Conservation (phyloP, 2,329 filamentous ascomycete species). For the Trichoderma brevicompactum region DNA sequence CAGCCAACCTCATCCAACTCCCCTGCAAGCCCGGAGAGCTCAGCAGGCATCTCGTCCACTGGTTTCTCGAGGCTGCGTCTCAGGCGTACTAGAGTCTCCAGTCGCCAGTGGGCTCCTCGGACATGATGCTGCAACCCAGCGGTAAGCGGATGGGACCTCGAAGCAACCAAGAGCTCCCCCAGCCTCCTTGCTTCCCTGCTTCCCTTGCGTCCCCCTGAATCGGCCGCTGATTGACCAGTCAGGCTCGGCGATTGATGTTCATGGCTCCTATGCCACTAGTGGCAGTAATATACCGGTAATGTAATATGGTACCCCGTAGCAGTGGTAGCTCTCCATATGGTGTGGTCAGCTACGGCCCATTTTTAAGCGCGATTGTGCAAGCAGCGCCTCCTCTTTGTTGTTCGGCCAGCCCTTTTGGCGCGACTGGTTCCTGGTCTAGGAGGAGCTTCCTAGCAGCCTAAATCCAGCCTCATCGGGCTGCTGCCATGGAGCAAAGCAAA, state of each 20-base stretch:
- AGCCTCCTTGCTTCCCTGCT: conserved; percentile 25
- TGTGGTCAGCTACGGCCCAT: conserved; percentile 14
- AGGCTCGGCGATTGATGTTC: conserved; percentile 23
- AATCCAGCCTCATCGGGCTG: conserved; percentile 14
- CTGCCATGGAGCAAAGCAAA: background rate
- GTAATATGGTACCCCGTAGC: conserved; percentile 19
- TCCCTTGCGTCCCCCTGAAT: conserved; percentile 27
- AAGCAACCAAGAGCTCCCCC: conserved; percentile 25
- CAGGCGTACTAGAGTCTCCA: conserved; percentile 28
- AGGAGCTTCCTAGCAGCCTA: background rate
- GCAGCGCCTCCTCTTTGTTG: background rate
- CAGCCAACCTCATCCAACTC: conserved; percentile 31
- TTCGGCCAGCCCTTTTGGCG: conserved; percentile 11
- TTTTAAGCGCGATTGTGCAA: conserved; percentile 17
- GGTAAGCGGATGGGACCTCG: conserved; percentile 28
- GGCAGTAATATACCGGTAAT: conserved; percentile 19
- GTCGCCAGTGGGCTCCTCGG: conserved; percentile 26
- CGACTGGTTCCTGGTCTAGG: conserved; percentile 15
- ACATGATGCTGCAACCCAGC: conserved; percentile 30
- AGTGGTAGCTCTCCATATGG: conserved; percentile 18
- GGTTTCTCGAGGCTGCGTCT: conserved; percentile 28
- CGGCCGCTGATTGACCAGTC: conserved; percentile 28
- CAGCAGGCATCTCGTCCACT: conserved; percentile 29
- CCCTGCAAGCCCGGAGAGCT: conserved; percentile 29
- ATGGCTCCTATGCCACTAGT: conserved; percentile 21